Evolutionary conservation across 2,329 filamentous ascomycete genomes (phyloP), one percentile per base, ranked within the genome.

Genomic region (Alternaria postmessia): DNA sequence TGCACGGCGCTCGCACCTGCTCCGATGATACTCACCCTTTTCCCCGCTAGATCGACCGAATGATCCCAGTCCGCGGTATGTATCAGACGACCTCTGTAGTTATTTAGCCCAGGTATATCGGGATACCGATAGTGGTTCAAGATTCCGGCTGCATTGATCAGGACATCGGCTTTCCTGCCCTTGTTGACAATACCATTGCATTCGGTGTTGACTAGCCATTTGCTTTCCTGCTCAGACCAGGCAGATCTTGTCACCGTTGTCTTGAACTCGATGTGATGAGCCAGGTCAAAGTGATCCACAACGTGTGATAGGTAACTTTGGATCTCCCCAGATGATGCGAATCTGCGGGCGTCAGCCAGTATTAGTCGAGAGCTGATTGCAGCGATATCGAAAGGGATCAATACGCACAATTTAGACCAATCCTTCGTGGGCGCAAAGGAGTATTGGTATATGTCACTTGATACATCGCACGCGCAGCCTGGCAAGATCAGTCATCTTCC

Each of bases 1-100:
- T 56, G 54, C n/a, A 57, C 41, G 26, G 43, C 54, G 2, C 73
- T 78, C 44, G 57, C 77, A 52, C 77, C 77, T 55, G 63, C 72
- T 5, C 75, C 75, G 41, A 78, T 74, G 12, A 78, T 66, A 9
- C 66, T 75, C 7, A 77, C 65, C 2, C 67, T 62, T 57, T 76
- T 76, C 18, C 67, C 59, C 2, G 54, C 43, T 43, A 66, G 75
- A 55, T 61, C 47, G 18, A 57, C 14, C 18, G 34, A 44, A 7
- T 46, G 46, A 22, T 51, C 47, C 54, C 54, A 57, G 14, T 26
- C 36, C 2, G 54, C 54, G 9, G 54, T 56, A 22, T 56, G 54
- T 20, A 56, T 22, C 16, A 56, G 22, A 6, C 22, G 30, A 8
- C 54, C 54, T 20, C 32, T 22, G 14, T 49, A 57, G 14, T 11